These are phyloP conservation scores for Terana coerulea DNA, from an alignment of 768 basidiomycete genomes.

Conservation along the genomic window DNA sequence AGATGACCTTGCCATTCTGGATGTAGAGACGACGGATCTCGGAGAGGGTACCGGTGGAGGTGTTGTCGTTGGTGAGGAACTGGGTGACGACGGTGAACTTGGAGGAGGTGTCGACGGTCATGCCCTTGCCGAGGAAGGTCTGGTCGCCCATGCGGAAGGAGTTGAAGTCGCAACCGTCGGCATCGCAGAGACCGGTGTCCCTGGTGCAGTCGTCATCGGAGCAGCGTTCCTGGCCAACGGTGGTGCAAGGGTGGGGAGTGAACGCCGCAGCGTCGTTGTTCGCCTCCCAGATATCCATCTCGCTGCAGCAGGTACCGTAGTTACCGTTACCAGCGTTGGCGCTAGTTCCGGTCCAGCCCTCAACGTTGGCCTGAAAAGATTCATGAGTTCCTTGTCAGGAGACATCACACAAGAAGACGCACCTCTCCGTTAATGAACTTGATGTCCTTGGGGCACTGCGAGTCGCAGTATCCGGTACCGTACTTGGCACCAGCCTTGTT, in stretches of 20 bases:
- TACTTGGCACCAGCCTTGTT: constrained; percentile 58
- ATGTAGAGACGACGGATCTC: constrained; percentile 56
- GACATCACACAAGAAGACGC: constrained; percentile 14
- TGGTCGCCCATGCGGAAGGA: constrained; percentile 51
- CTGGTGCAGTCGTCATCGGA: constrained; percentile 33
- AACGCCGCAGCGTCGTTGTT: constrained; percentile 45
- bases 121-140: constrained; percentile 45
- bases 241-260: constrained; percentile 49
- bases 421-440: constrained; percentile 59
- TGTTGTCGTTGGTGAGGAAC: constrained; percentile 46
- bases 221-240: constrained; percentile 40
- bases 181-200: constrained; percentile 45
- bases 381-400: neutral
- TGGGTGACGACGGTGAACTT: constrained; percentile 58
- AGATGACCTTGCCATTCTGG: constrained; percentile 48
- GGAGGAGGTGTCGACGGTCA: constrained; percentile 46
- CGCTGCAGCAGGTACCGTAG: constrained; percentile 51
- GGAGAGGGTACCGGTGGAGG: constrained; percentile 42
- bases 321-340: constrained; percentile 44
- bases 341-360: constrained; percentile 38
- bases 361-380: constrained; percentile 41
- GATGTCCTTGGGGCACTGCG: constrained; percentile 55
- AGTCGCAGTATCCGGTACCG: constrained; percentile 65
- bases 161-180: constrained; percentile 61
- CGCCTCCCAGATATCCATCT: constrained; percentile 61